Conservation (phyloP, 202 grass and related monocot genomes). For the Elaeis oleifera region DNA sequence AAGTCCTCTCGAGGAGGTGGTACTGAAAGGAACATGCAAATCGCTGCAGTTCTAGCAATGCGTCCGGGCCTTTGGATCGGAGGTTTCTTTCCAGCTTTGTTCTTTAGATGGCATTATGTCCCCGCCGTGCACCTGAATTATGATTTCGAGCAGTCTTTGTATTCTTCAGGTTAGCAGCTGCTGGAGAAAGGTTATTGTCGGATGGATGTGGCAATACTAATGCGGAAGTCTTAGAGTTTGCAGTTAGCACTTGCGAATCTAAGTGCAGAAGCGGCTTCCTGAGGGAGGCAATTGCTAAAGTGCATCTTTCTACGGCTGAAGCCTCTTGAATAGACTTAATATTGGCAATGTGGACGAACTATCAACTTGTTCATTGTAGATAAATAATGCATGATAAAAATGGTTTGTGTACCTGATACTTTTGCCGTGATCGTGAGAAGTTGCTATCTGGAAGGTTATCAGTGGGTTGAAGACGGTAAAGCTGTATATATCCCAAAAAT, state of each 20-base stretch:
- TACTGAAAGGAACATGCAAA: slow-evolving; percentile 33
- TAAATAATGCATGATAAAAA: too few relatives aligned
- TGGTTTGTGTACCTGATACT: too few relatives aligned
- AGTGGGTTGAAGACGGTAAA: too few relatives aligned
- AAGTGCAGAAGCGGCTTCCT: slow-evolving; percentile 61
- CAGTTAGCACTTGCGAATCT: slow-evolving; percentile 31
- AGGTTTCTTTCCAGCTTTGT: slow-evolving; percentile 23
- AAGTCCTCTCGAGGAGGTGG: slow-evolving; percentile 26
- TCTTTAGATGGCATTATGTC: neutral
- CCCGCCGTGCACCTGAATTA: neutral
- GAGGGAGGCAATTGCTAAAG: slow-evolving; percentile 35
- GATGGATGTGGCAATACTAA: slow-evolving; percentile 10
- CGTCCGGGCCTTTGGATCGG: slow-evolving; percentile 15
- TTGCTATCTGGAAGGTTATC: too few relatives aligned
- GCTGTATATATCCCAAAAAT: too few relatives aligned
- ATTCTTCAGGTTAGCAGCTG: slow-evolving; percentile 28
- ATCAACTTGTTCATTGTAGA: too few relatives aligned
- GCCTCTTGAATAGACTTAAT: slow-evolving; percentile 35
- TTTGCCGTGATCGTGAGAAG: too few relatives aligned
- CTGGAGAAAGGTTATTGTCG: slow-evolving; percentile 5
- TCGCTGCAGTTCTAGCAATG: slow-evolving; percentile 11
- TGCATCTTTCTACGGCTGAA: slow-evolving; percentile 65
- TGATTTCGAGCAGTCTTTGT: neutral
- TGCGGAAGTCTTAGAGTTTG: slow-evolving; percentile 32
- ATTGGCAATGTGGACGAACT: too few relatives aligned